These are phyloP conservation scores for Cladosporium sp. DNA, from an alignment of 2,329 filamentous ascomycete species.

Conservation along the genomic window DNA sequence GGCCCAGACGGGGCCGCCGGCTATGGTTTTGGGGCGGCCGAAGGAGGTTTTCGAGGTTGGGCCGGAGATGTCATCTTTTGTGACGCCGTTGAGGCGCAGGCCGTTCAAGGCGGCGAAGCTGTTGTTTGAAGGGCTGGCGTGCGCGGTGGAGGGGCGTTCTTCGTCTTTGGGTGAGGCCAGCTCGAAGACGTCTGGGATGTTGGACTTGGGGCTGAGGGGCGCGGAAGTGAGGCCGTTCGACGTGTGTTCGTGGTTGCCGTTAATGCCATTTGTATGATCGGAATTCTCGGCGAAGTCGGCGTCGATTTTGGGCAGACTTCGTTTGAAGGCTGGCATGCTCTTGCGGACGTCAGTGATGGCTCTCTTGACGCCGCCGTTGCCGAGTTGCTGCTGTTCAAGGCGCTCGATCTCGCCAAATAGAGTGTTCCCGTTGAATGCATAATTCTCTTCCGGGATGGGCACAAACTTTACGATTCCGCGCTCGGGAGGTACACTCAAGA, in stretches of 20 bases:
- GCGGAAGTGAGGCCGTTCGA: not conserved
- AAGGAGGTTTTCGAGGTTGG: constrained; percentile 13
- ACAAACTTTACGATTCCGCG: constrained; percentile 70
- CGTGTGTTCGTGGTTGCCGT: constrained; percentile 11
- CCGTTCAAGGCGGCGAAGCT: constrained; percentile 22
- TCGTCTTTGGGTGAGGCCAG: constrained; percentile 19
- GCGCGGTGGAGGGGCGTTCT: constrained; percentile 21
- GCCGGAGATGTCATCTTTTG: constrained; percentile 18
- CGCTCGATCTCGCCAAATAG: constrained; percentile 62
- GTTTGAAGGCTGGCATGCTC: constrained; percentile 22
- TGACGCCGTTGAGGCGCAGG: constrained; percentile 28
- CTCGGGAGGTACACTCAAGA: constrained; percentile 58
- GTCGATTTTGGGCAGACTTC: constrained; percentile 19
- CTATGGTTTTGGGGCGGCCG: constrained; percentile 24
- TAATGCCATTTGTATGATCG: not conserved
- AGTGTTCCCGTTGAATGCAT: constrained; percentile 66
- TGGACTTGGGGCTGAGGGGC: not conserved
- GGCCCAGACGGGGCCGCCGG: constrained; percentile 11
- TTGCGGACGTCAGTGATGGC: constrained; percentile 27
- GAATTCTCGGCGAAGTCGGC: constrained; percentile 12
- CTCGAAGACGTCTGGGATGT: constrained; percentile 20
- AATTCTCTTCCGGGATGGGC: constrained; percentile 62
- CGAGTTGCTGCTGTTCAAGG: constrained; percentile 40
- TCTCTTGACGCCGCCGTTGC: constrained; percentile 37
- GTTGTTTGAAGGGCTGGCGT: constrained; percentile 11